Conservation (phyloP, 2,329 filamentous ascomycete species). For the Achaetomium macrosporum region DNA sequence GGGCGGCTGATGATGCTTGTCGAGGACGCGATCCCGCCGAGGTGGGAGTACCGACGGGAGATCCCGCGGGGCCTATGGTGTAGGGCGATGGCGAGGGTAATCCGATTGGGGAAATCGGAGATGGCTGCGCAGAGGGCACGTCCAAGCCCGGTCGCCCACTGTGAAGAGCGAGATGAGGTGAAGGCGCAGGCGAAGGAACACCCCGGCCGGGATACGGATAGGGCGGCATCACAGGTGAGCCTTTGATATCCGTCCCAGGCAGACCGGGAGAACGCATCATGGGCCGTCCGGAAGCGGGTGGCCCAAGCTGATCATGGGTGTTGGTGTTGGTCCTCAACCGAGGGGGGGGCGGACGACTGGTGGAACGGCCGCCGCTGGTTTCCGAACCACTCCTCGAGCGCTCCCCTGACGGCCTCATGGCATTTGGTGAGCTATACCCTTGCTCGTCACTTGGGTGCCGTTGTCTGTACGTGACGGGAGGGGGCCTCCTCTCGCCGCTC, state of each 20-base stretch:
- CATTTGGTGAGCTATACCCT: slow-evolving; percentile 27
- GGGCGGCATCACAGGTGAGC: slow-evolving; percentile 44
- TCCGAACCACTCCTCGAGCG: slow-evolving; percentile 52
- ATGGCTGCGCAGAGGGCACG: slow-evolving; percentile 34
- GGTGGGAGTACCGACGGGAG: slow-evolving; percentile 32
- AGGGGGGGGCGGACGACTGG: slow-evolving; percentile 36
- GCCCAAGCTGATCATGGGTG: slow-evolving; percentile 32
- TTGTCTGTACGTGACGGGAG: slow-evolving; percentile 40
- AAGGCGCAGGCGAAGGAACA: slow-evolving; percentile 21
- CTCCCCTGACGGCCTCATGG: slow-evolving; percentile 34
- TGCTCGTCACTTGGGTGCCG: slow-evolving; percentile 41
- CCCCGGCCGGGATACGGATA: slow-evolving; percentile 32
- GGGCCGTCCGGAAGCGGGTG: slow-evolving; percentile 27
- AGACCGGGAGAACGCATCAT: slow-evolving; percentile 42
- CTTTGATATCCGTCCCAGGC: slow-evolving; percentile 43
- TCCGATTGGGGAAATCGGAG: slow-evolving; percentile 40
- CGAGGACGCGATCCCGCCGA: slow-evolving; percentile 29
- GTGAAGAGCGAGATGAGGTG: slow-evolving; percentile 27
- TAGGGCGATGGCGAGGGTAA: slow-evolving; percentile 31
- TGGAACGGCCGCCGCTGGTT: slow-evolving; percentile 40
- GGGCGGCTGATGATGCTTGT: slow-evolving; percentile 31
- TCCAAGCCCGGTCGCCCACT: slow-evolving; percentile 31
- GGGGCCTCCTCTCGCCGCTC: slow-evolving; percentile 41
- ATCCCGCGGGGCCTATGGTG: slow-evolving; percentile 20
- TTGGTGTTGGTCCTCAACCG: slow-evolving; percentile 34